Evolutionary conservation across 805 yeast genomes (phyloP), one percentile per base, ranked within the genome.

Genomic region (Candida jianshihensis): DNA sequence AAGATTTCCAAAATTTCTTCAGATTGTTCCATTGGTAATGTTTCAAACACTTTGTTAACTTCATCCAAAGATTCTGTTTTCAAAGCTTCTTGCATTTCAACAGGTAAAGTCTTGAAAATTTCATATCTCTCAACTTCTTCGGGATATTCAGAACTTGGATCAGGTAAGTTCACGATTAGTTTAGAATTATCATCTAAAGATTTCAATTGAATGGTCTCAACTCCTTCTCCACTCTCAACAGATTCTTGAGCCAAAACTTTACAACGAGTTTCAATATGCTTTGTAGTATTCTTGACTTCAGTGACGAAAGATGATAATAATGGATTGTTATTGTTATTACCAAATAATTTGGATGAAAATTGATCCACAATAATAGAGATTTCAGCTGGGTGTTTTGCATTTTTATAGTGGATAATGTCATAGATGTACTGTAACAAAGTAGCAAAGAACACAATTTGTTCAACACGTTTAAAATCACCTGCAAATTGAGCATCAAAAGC

Each of bases 111-210:
- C 15, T 71, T 59, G 56, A 88, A 84, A 4, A 70, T 60, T 37
- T 73, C 72, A 53, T 71, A 79, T 31, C 66, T 63, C 29, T 43
- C 56, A 16, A 46, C 34, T 37, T 68, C 73, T 29, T 60, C 64
- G 1, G 61, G 61, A 36, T 73, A 75, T 16, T 57, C 62, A 3
- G 70, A 68, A 4, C 70, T 60, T 4, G 72, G 68, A 42, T 66
- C 60, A 6, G 96, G 96, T 13, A 85, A 61, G 39, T 68, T 71
- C 12, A 90, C 86, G 33, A 75, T 69, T 30, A 90, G 67, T 57
- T 81, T 79, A 2, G 88, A 75, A 40, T 78, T 71, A 29, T 92
- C 95, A 59, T 90, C 97, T 40, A 89, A 71, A 0, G 96, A 77
- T 53, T 84, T 84, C 54, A 90, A 68, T 61, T 90, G 98, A 46